Percentiles rank a stretch among this genome's conserved stretches.
Conservation (phyloP, 768 basidiomycete genomes). For the Lactarius vividus region DNA sequence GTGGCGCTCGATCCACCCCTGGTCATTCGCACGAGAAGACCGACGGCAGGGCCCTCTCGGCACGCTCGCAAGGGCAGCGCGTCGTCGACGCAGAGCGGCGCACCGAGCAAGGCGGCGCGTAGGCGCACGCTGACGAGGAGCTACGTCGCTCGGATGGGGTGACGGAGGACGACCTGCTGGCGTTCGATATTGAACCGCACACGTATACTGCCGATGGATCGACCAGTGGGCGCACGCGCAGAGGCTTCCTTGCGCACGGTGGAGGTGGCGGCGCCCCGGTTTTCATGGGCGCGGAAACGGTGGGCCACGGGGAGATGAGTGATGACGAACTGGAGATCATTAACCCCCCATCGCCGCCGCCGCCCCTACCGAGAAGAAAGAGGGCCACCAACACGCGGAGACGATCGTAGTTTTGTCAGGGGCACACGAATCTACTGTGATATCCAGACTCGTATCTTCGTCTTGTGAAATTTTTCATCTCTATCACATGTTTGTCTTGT, state of each 20-base stretch:
- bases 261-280: constrained; percentile 71
- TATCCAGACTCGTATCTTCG: constrained; percentile 1
- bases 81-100: constrained; percentile 10
- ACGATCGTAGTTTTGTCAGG: background rate
- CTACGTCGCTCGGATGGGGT: constrained; percentile 44
- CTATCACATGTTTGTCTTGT: background rate
- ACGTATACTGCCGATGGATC: constrained; percentile 49
- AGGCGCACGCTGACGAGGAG: constrained; percentile 66
- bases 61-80: constrained; percentile 1
- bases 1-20: constrained; percentile 9
- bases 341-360: background rate
- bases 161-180: constrained; percentile 34
- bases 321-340: constrained; percentile 12
- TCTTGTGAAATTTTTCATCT: background rate
- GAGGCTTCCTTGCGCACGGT: constrained; percentile 70
- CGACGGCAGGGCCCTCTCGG: background rate
- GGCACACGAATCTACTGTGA: constrained; percentile 4
- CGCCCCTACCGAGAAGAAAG: background rate
- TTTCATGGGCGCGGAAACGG: constrained; percentile 51
- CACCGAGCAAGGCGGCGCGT: constrained; percentile 32
- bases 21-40: constrained; percentile 4
- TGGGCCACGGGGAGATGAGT: constrained; percentile 8
- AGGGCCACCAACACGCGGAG: constrained; percentile 2
- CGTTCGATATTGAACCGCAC: constrained; percentile 40
- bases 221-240: constrained; percentile 52